A percentile compares a stretch with the other conserved stretches of the same genome.
Conservation (phyloP, 495 filamentous ascomycete species). For the Penicillium antarcticum region DNA sequence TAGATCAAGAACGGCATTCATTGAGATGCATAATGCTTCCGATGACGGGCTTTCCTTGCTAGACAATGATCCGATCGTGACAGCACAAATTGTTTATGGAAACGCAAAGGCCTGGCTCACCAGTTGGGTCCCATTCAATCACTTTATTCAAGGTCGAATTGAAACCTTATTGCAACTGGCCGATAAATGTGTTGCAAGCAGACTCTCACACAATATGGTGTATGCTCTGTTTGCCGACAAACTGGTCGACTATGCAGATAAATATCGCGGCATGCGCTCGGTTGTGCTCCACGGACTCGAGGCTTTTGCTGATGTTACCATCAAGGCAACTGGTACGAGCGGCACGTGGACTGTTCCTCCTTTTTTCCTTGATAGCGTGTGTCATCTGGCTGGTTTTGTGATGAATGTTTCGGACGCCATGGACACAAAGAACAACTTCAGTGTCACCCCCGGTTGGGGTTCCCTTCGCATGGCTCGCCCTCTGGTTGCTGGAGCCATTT, state of each 20-base stretch:
- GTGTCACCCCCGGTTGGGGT: conserved; percentile 41
- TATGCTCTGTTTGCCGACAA: conserved; percentile 33
- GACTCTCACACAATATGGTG: conserved; percentile 22
- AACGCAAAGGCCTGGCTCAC: conserved; percentile 12
- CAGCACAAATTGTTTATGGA: too few species aligned
- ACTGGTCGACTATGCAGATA: conserved; percentile 37
- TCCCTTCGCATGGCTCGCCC: conserved; percentile 29
- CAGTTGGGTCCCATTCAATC: conserved; percentile 22
- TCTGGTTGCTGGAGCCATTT: conserved; percentile 25
- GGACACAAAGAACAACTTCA: conserved; percentile 46
- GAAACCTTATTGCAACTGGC: conserved; percentile 21
- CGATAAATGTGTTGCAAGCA: conserved; percentile 17
- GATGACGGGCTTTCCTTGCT: too few species aligned
- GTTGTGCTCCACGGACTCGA: conserved; percentile 37
- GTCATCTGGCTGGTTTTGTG: conserved; percentile 53
- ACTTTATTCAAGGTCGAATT: conserved; percentile 32
- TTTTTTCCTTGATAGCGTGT: conserved; percentile 50
- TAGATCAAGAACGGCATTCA: too few species aligned
- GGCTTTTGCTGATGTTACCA: conserved; percentile 34
- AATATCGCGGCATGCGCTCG: conserved; percentile 37
- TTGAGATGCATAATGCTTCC: too few species aligned
- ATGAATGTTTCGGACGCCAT: conserved; percentile 49
- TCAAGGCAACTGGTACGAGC: conserved; percentile 8
- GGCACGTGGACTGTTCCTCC: conserved; percentile 6
- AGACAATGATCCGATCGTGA: too few species aligned